Base-by-base conservation (phyloP, 177 flowering plant species). In the Vitis hybrid region DNA sequence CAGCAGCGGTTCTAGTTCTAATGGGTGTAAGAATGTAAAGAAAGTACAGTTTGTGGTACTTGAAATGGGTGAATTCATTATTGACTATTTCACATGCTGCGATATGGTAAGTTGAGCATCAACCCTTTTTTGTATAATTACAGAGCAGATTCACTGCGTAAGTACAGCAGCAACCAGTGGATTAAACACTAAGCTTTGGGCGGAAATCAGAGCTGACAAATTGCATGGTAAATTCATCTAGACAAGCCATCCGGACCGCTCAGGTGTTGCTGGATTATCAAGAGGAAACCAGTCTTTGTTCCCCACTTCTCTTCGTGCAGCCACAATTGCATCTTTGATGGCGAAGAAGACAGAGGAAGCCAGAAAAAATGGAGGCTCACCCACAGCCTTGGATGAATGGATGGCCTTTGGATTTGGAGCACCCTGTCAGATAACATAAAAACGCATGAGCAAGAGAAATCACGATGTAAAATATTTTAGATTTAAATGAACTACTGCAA, bases 311-410 rank as follows among this genome's bases (percentile, higher is more conserved):
- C 83, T 81, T 83, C 99, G 88, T 23, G 97, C 98, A 61, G 95
- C 94, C 57, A 64, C 65, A 51, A 95, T 88, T 11, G 98, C 99
- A 71, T 95, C 97, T 72, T 95, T 95, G 74, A 95, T 93, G 65
- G 95, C 99, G 60, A 95, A 95, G 61, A 95, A 88, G 52, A 88
- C 97, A 10, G 97, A 55, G 34, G 98, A 88, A 7, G 98, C 99
- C 62, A 95, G 88, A 67, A 95, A 95, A 71, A 95, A 95, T 15
- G 99, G 99, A 65, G 98, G 98, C 75, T 95, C 99, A 4, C 99
- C 99, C 0, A 93, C 98, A 19, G 98, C 99, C 83, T 95, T 95
- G 1, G 97, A 93, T 54, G 98, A 95, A 72, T 95, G 98, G 60
- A 95, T 85, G 60, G 97, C 98, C 76, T 83, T 91, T 19, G 66